Base-by-base conservation (phyloP, 768 basidiomycete species). In the Asterophora parasitica region DNA sequence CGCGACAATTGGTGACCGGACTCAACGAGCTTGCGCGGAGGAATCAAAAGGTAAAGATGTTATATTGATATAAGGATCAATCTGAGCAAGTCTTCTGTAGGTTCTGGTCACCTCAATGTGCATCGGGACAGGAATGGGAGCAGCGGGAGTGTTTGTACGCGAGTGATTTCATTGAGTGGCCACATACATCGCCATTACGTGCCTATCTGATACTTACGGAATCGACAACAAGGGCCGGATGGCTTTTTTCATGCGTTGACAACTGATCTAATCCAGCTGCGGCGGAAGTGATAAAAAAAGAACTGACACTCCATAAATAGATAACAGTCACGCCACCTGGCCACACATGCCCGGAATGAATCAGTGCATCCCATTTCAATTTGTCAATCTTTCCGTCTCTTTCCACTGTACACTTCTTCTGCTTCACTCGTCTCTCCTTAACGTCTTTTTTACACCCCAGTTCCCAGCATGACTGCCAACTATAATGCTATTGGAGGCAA, bases 91-190 rank as follows among this genome's bases (percentile, higher is more conserved):
- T 44, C 23, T 11, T n/a, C 36, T 26, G 11, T 44, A 88, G 87
- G 69, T 93, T 6, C 71, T 94, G 38, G 77, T 91, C n/a, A 92
- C 88, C 3, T 83, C 82, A 11, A 93, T 93, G 90, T 93, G 91
- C 59, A 84, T 94, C 45, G 82, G 85, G 13, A 85, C 84, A 10
- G 88, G 91, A n/a, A 92, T 92, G 89, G 90, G 90, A n/a, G 91
- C 89, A 7, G 88, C 87, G 15, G 83, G 71, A 0, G 71, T 89
- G 12, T 89, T 90, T 64, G 65, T 88, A 2, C 70, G 76, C 42
- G 85, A 87, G 46, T 65, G 59, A 44, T 27, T n/a, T 6, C n/a
- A 35, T 17, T 11, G 5, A n/a, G n/a, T n/a, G n/a, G n/a, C n/a
- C 23, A 15, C n/a, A 20, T 8, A 31, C 8, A 9, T 31, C 9